Conservation (phyloP, 371 early-diverging fungal species). For the Chytridium lagenaria region DNA sequence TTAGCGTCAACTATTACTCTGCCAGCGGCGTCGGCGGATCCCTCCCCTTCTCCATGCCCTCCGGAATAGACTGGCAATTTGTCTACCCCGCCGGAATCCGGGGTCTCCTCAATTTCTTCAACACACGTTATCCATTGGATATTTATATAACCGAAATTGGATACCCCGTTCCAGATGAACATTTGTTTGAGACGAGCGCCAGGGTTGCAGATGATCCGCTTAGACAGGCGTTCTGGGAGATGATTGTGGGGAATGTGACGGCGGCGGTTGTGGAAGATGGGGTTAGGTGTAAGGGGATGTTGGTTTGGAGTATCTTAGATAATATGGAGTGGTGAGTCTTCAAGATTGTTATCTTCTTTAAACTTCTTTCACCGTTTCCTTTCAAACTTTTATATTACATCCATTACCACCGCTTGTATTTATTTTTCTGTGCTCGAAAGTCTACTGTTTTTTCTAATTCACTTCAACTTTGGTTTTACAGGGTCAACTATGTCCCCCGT, state of each 20-base stretch:
- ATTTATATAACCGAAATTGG: slow-evolving; percentile 23
- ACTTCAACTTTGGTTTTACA: not conserved
- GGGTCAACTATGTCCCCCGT: slow-evolving; percentile 4
- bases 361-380: not conserved
- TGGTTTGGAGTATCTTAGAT: slow-evolving; percentile 5
- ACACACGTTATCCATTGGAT: slow-evolving; percentile 24
- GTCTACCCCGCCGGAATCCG: slow-evolving; percentile 23
- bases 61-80: slow-evolving; percentile 22
- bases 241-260: not conserved
- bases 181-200: not conserved
- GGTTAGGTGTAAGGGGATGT: slow-evolving; percentile 9
- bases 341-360: not conserved
- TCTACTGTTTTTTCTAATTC: not conserved
- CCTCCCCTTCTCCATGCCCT: not conserved
- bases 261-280: slow-evolving; percentile 11
- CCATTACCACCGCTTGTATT: no score
- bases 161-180: slow-evolving; percentile 18
- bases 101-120: slow-evolving; percentile 24
- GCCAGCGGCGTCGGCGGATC: slow-evolving; percentile 2
- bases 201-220: slow-evolving; percentile 8
- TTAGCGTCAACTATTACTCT: slow-evolving; percentile 19
- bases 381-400: no score
- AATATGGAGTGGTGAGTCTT: slow-evolving; percentile 16
- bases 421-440: not conserved
- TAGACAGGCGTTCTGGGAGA: slow-evolving; percentile 10